Evolutionary conservation across 2,329 filamentous ascomycete species (phyloP), one percentile per base, ranked within the genome.

Genomic region (Hypoxylon sp.): DNA sequence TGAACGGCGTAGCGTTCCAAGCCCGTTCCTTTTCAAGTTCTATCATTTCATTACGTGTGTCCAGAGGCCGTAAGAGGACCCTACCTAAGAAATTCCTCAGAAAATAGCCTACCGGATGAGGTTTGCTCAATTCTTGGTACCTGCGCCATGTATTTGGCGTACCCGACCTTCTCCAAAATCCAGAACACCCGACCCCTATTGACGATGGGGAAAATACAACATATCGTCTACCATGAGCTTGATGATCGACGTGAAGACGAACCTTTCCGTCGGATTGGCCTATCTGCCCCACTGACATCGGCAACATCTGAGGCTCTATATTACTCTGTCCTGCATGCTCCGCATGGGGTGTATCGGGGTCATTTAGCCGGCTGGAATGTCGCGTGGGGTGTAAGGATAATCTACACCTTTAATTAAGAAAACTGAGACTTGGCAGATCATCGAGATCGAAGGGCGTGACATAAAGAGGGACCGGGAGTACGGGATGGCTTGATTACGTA

Each of bases 31-130:
- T 68, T 61, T 57, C 44, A 68, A 65, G 53, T 19, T 48, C n/a
- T 2, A 24, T 6, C 4, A 32, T 31, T 21, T 39, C 6, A 11
- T 21, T 17, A 27, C 10, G n/a, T 11, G 57, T 56, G 21, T 35
- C 44, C 27, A 19, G 29, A 52, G 35, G 29, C 6, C 3, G 1
- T 17, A 19, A 27, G 29, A 31, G 17, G 53, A 44, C 19, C 39
- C 3, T 29, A 52, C 21, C 57, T 62, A 61, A 65, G 42, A 35
- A 52, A 35, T 11, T 15, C 24, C 48, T 56, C 13, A 32, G 46
- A 7, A 50, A 67, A 70, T 67, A 70, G 67, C 67, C 67, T 70
- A 57, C 47, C 53, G 67, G 61, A 32, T 65, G 61, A 60, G 68
- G 42, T 55, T n/a, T 27, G 29, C 37, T 10, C 11, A 46, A 48